Base-by-base conservation (phyloP, 2,329 filamentous ascomycete species). In the Geosmithia morbida region DNA sequence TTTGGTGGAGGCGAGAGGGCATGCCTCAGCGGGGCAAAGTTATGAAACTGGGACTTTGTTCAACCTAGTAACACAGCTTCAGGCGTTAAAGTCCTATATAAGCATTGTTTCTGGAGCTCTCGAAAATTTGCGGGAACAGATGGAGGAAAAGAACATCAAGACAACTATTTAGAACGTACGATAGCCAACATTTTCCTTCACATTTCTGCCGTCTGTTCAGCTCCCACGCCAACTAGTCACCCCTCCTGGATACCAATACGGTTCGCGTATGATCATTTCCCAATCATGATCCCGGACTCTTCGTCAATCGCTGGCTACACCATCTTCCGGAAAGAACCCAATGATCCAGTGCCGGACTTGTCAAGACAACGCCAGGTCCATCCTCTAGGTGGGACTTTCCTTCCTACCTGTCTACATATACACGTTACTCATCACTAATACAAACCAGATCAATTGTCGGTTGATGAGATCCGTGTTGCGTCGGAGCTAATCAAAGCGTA, bases 401-500 rank as follows among this genome's bases (percentile, higher is more conserved):
- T n/a, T 16, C 16, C 29, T 33, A 16, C 10, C 20, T 4, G 8
- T 41, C 18, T 11, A 11, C n/a, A 8, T 40, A 2, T 11, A 14
- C 1, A 22, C n/a, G 22, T 26, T 26, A 8, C 22, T 29, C 13
- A 3, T 40, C 43, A 45, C 48, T n/a, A 16, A 14, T 20, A 13
- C n/a, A 2, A 20, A 1, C 22, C 40, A 61, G 73, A 75, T 56
- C 74, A 67, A 53, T 69, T 81, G 48, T 71, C 66, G 45, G 59
- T 73, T 54, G 66, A 74, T 40, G 77, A 81, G 59, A 76, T 77
- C 18, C 63, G 66, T 48, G 57, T 61, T 18, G 70, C 74, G 41
- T 65, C 67, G 41, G 70, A 71, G 51, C 59, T 75, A 42, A 65
- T 79, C 50, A 62, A 69, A 33, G 63, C 66, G 6, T 49, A 63